Conservation (phyloP, 441 rosid genomes). For the Pelargonium citronellum region DNA sequence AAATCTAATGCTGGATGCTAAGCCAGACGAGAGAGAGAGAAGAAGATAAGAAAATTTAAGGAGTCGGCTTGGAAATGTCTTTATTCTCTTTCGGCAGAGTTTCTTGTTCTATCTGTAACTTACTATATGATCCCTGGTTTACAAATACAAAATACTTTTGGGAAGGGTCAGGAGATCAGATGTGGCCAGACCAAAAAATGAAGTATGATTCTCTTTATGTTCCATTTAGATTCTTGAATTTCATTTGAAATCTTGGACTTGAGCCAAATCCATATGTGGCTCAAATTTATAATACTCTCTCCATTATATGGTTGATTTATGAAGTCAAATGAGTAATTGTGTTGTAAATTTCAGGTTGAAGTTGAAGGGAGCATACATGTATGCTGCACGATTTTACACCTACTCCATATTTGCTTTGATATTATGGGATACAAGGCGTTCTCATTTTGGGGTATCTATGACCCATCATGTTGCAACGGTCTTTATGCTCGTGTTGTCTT, state of each 20-base stretch:
- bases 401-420: slow-evolving; percentile 56
- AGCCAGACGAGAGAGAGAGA: slow-evolving; percentile 30
- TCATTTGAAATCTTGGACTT: not conserved
- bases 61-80: slow-evolving; percentile 89
- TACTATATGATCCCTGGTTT: slow-evolving; percentile 81
- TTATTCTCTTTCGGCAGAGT: slow-evolving; percentile 65
- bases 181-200: slow-evolving; percentile 75
- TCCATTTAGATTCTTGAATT: not conserved
- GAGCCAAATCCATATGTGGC: too few relatives aligned
- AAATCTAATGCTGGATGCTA: slow-evolving; percentile 17
- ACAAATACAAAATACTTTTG: slow-evolving; percentile 63
- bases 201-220: too few relatives aligned
- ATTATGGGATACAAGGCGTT: slow-evolving; percentile 62
- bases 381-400: slow-evolving; percentile 50
- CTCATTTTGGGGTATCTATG: slow-evolving; percentile 52
- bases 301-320: not conserved
- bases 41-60: slow-evolving; percentile 59
- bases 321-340: not conserved
- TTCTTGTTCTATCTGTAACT: slow-evolving; percentile 49
- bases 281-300: too few relatives aligned
- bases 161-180: slow-evolving; percentile 71
- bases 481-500: slow-evolving; percentile 43
- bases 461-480: slow-evolving; percentile 47
- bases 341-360: slow-evolving; percentile 36
- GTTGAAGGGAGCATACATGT: slow-evolving; percentile 46